Evolutionary conservation across 352 stramenopile species (phyloP).

Genomic region (Globisporangium nodosum): DNA sequence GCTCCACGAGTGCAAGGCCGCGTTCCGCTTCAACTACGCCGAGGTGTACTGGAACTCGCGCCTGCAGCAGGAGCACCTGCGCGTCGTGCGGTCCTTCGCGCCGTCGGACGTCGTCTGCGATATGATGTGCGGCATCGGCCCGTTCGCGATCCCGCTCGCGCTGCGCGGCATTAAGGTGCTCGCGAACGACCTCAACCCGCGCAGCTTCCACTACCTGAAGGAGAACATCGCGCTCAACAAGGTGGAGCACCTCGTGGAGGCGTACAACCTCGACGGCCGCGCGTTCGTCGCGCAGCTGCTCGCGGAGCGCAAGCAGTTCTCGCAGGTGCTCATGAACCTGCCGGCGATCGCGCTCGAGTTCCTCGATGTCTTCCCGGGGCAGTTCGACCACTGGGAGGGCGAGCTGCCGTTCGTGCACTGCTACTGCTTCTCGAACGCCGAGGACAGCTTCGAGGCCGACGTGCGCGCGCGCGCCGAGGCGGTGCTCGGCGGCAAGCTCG

Average conservation of each 20-base stretch:
- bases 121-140: constrained; percentile 95
- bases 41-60: constrained; percentile 98
- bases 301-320: constrained; percentile 57
- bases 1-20: constrained; percentile 91
- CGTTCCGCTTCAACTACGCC: constrained; percentile 93
- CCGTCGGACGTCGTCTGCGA: constrained; percentile 84
- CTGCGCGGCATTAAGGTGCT: constrained; percentile 79
- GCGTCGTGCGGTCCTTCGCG: constrained; percentile 82
- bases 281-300: constrained; percentile 85
- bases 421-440: constrained; percentile 93
- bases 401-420: constrained; percentile 88
- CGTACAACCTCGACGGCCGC: constrained; percentile 93
- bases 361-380: constrained; percentile 70
- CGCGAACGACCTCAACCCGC: constrained; percentile 93
- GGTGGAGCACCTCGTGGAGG: constrained; percentile 59
- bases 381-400: constrained; percentile 65
- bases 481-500: constrained; percentile 60
- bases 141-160: constrained; percentile 93
- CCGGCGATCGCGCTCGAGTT: constrained; percentile 93
- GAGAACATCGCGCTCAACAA: constrained; percentile 93
- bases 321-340: constrained; percentile 97
- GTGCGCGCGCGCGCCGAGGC: constrained; percentile 64
- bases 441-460: constrained; percentile 55
- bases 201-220: constrained; percentile 86
- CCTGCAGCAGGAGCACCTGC: constrained; percentile 92